Evolutionary conservation across 352 stramenopile genomes (phyloP).

Genomic region (Pythium myriotylum): DNA sequence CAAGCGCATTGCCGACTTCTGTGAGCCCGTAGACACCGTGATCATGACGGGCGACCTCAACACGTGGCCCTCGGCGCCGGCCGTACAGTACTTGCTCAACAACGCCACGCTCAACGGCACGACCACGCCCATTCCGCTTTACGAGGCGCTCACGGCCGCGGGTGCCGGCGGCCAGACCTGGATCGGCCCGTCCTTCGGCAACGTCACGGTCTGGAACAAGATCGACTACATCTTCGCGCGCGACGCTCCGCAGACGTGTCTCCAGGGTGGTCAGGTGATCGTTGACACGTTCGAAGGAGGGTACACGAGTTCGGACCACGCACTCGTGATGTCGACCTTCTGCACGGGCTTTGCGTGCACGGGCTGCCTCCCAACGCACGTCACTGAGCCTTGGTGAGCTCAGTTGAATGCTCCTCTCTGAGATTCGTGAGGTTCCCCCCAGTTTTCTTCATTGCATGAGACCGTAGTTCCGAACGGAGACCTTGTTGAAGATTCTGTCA

Average conservation of each 20-base stretch:
- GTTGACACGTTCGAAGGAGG: conserved; percentile 33
- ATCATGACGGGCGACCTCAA: conserved; percentile 80
- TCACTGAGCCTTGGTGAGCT: too few species aligned
- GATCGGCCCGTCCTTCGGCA: conserved; percentile 61
- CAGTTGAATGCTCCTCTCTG: too few species aligned
- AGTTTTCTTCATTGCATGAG: too few species aligned
- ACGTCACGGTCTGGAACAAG: conserved; percentile 37
- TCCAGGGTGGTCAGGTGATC: conserved; percentile 46
- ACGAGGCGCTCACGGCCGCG: conserved; percentile 58
- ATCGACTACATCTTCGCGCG: conserved; percentile 76
- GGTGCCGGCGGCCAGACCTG: conserved; percentile 50
- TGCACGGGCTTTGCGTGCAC: conserved; percentile 33
- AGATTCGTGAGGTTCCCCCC: too few species aligned
- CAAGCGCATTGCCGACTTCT: conserved; percentile 42
- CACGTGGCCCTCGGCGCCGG: conserved; percentile 29
- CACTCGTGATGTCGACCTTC: conserved; percentile 51
- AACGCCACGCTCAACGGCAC: conserved; percentile 27
- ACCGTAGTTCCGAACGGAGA: too few species aligned
- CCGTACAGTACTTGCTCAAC: conserved; percentile 50
- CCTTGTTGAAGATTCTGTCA: too few species aligned
- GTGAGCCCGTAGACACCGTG: conserved; percentile 47
- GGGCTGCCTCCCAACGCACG: conserved; percentile 28
- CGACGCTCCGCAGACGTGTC: conserved; percentile 43
- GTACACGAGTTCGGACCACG: conserved; percentile 60
- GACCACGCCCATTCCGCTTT: conserved; percentile 53